phyloP scores from a whole-genome alignment of 768 basidiomycete species.

The Serendipita sp. region DNA sequence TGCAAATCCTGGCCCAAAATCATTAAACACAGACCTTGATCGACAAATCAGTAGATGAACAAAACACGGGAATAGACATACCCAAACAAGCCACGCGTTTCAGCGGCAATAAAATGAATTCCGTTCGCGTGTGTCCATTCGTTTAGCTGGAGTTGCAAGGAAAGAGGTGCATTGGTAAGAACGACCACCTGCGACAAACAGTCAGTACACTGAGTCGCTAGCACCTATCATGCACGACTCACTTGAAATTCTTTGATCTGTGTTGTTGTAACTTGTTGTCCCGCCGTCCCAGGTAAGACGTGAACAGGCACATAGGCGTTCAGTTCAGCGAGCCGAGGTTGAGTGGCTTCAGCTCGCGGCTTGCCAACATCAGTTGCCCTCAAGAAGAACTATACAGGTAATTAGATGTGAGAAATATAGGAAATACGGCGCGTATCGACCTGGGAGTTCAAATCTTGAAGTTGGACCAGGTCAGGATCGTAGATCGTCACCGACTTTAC shows the following conservation, averaged over 20 bases:
- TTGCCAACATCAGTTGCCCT: constrained; percentile 76
- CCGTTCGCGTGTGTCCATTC: constrained; percentile 85
- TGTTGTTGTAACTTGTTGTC: constrained; percentile 64
- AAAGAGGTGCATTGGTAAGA: constrained; percentile 56
- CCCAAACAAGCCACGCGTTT: constrained; percentile 91
- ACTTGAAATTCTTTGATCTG: constrained; percentile 82
- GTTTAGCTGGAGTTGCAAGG: constrained; percentile 86
- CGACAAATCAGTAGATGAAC: constrained; percentile 6
- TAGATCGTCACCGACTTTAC: constrained; percentile 94
- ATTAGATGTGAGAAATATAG: neutral
- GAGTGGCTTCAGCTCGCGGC: constrained; percentile 68
- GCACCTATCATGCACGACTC: constrained; percentile 13
- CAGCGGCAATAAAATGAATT: constrained; percentile 80
- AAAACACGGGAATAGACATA: constrained; percentile 20
- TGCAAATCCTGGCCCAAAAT: constrained; percentile 88
- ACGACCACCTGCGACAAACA: constrained; percentile 54
- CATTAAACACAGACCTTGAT: constrained; percentile 77
- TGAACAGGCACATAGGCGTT: constrained; percentile 93
- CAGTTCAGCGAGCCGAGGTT: constrained; percentile 80
- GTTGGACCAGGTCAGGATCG: constrained; percentile 73
- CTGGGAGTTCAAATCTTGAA: constrained; percentile 89
- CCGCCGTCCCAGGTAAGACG: constrained; percentile 58
- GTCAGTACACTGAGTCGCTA: neutral
- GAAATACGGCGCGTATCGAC: constrained; percentile 25
- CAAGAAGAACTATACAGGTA: constrained; percentile 65